These are phyloP conservation scores for Metschnikowia kofuensis DNA, from an alignment of 805 yeast genomes.

Conservation along the genomic window DNA sequence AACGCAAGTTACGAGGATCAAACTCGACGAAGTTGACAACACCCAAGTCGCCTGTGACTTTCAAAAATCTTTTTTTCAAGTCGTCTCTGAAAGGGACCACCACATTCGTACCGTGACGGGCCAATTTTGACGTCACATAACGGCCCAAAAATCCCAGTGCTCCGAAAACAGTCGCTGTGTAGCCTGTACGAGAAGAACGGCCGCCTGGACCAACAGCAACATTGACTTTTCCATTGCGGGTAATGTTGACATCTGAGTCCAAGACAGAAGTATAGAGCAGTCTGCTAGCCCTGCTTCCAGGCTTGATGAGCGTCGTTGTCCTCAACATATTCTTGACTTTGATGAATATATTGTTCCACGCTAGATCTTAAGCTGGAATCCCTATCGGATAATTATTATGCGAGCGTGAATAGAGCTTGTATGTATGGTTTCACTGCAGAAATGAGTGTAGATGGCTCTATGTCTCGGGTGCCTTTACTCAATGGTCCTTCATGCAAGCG, in stretches of 20 bases:
- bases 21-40: constrained; percentile 82
- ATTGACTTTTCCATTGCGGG: constrained; percentile 71
- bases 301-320: constrained; percentile 13
- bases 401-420: background rate
- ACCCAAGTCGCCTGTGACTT: constrained; percentile 83
- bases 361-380: too few relatives aligned
- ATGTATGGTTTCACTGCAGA: background rate
- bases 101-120: constrained; percentile 76
- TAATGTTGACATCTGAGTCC: constrained; percentile 64
- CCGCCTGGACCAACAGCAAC: constrained; percentile 77
- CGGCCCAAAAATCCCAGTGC: constrained; percentile 78
- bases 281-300: constrained; percentile 22
- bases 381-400: too few relatives aligned
- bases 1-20: constrained; percentile 72
- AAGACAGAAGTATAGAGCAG: constrained; percentile 40
- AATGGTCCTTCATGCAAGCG: constrained; percentile 10
- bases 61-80: constrained; percentile 70
- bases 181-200: constrained; percentile 80
- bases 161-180: constrained; percentile 86
- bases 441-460: background rate
- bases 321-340: constrained; percentile 24
- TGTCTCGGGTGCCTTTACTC: background rate
- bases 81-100: constrained; percentile 83
- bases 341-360: too few relatives aligned
- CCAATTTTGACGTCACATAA: constrained; percentile 65